These are phyloP conservation scores for Zasmidium citrigriseum DNA, from an alignment of 2,329 filamentous ascomycete species.

Conservation along the genomic window DNA sequence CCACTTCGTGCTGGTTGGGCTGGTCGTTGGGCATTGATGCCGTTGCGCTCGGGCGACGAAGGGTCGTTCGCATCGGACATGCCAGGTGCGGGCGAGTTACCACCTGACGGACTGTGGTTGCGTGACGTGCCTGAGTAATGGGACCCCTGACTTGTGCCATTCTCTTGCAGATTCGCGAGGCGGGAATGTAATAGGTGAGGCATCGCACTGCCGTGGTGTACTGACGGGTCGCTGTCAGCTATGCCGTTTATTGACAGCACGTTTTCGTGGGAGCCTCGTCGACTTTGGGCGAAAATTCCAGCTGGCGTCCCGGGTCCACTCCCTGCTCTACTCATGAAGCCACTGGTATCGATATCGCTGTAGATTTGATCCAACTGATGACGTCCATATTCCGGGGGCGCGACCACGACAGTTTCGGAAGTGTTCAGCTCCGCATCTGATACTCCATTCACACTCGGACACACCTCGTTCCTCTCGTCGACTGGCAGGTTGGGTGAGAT, in stretches of 20 bases:
- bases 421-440: constrained; percentile 47
- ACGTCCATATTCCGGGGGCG: constrained; percentile 89
- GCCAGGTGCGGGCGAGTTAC: constrained; percentile 32
- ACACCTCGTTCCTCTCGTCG: constrained; percentile 79
- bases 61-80: constrained; percentile 16
- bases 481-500: constrained; percentile 92
- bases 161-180: constrained; percentile 54
- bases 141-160: constrained; percentile 31
- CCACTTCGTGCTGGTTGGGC: constrained; percentile 7
- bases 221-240: constrained; percentile 49
- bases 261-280: constrained; percentile 80
- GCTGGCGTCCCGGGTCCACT: constrained; percentile 69
- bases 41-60: constrained; percentile 25
- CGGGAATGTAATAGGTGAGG: constrained; percentile 70
- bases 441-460: constrained; percentile 46
- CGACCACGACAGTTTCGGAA: constrained; percentile 62
- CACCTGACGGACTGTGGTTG: constrained; percentile 34
- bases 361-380: constrained; percentile 90
- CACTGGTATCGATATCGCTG: constrained; percentile 77
- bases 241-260: constrained; percentile 61
- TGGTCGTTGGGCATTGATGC: constrained; percentile 11
- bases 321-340: constrained; percentile 61
- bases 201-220: constrained; percentile 49
- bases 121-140: constrained; percentile 25
- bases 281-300: constrained; percentile 64